These are phyloP conservation scores for Kodamaea suecica DNA, from an alignment of 1,139 yeast species.

Conservation along the genomic window DNA sequence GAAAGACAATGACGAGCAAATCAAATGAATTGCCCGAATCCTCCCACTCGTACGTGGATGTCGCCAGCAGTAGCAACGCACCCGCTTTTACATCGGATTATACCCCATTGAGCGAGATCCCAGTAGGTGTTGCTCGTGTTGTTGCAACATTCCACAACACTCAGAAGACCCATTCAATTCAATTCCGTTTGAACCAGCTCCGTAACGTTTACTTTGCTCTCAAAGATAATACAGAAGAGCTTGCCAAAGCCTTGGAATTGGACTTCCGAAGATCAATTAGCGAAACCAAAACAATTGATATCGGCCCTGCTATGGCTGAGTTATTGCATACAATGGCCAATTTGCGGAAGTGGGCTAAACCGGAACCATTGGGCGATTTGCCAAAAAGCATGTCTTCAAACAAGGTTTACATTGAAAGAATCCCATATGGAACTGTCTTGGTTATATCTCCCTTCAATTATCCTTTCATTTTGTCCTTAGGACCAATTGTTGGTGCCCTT, in stretches of 20 bases:
- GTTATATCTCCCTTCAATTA: slow-evolving; percentile 86
- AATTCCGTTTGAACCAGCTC: slow-evolving; percentile 59
- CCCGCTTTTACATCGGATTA: slow-evolving; percentile 18
- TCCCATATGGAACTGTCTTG: slow-evolving; percentile 75
- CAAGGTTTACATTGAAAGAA: slow-evolving; percentile 53
- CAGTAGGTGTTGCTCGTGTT: slow-evolving; percentile 42
- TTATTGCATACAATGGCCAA: slow-evolving; percentile 57
- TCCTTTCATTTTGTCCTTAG: slow-evolving; percentile 64
- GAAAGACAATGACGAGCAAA: no score
- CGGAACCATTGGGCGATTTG: slow-evolving; percentile 42
- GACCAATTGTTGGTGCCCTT: slow-evolving; percentile 75
- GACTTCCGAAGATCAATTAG: slow-evolving; percentile 65
- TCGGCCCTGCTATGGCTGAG: slow-evolving; percentile 51
- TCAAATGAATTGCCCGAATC: no score
- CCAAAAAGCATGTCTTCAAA: slow-evolving; percentile 48
- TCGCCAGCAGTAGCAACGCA: not conserved
- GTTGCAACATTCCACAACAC: slow-evolving; percentile 40
- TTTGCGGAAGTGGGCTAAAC: slow-evolving; percentile 61
- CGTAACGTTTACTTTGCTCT: slow-evolving; percentile 67
- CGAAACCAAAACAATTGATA: slow-evolving; percentile 64
- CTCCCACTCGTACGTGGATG: not conserved
- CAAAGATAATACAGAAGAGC: slow-evolving; percentile 53
- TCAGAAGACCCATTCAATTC: slow-evolving; percentile 54
- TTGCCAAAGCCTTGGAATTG: slow-evolving; percentile 55
- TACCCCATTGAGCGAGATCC: slow-evolving; percentile 53